Evolutionary conservation across 73 alveolate genomes (phyloP).

Genomic region (Strombidium stylifer): DNA sequence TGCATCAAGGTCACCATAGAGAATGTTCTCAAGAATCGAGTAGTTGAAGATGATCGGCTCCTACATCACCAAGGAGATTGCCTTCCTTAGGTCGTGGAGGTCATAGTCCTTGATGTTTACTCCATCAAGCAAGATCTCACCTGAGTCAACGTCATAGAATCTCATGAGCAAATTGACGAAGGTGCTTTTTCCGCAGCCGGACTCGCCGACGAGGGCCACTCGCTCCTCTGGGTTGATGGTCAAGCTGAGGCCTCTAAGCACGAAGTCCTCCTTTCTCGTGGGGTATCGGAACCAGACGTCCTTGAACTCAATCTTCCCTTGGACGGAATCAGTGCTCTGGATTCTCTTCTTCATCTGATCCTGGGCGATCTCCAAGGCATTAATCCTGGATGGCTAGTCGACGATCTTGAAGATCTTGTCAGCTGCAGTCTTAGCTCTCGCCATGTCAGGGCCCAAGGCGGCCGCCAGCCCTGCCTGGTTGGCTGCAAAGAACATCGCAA

Average conservation of each 20-base stretch:
- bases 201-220: conserved; percentile 94
- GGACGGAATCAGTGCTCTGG: not conserved
- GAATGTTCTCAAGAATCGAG: conserved; percentile 25
- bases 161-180: conserved; percentile 70
- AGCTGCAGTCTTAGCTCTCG: conserved; percentile 45
- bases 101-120: conserved; percentile 64
- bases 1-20: conserved; percentile 72
- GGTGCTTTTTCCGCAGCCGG: conserved; percentile 97
- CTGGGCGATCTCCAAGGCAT: conserved; percentile 4
- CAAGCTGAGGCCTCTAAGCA: conserved; percentile 65
- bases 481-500: conserved; percentile 55
- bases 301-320: conserved; percentile 73
- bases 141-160: conserved; percentile 84
- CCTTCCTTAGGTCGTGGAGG: conserved; percentile 58
- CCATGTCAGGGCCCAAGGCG: conserved; percentile 51
- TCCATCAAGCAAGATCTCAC: conserved; percentile 80
- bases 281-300: conserved; percentile 85
- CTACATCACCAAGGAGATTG: conserved; percentile 72
- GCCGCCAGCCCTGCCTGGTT: conserved; percentile 49
- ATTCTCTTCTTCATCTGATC: not conserved
- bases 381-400: conserved; percentile 32
- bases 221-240: conserved; percentile 75
- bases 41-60: conserved; percentile 68
- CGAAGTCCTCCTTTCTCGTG: conserved; percentile 40
- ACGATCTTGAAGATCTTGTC: conserved; percentile 31